These are phyloP conservation scores for Chenopodium suecicum DNA, from an alignment of 148 eudicot species.

Conservation along the genomic window DNA sequence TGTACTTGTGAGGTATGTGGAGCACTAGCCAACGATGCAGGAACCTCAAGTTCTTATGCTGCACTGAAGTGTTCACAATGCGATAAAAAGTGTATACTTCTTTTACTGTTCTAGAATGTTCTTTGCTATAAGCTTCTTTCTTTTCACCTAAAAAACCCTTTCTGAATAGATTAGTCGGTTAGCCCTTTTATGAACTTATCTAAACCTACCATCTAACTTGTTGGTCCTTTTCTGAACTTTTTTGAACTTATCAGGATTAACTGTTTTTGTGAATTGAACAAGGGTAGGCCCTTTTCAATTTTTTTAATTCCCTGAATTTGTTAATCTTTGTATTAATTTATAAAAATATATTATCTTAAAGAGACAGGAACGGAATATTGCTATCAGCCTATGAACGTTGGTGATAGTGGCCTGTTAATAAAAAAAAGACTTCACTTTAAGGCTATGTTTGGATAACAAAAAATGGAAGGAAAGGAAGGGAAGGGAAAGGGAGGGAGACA, in stretches of 20 bases:
- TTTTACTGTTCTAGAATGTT: constrained; percentile 20
- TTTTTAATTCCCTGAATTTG: not conserved
- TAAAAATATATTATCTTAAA: not conserved
- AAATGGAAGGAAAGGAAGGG: no score
- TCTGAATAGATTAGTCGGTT: not conserved
- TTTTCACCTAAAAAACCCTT: not conserved
- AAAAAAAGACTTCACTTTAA: no score
- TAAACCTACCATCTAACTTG: no score
- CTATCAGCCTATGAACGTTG: not conserved
- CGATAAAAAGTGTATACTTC: constrained; percentile 67
- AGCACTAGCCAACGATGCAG: constrained; percentile 51
- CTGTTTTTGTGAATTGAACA: not conserved
- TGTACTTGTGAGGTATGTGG: constrained; percentile 83
- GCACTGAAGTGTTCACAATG: constrained; percentile 75
- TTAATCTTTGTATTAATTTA: not conserved
- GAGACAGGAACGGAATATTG: not conserved
- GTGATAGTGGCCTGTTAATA: not conserved
- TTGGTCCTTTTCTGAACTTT: not conserved
- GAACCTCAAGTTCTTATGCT: constrained; percentile 32
- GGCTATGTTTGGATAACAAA: no score
- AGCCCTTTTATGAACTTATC: no score
- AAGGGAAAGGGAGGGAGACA: no score
- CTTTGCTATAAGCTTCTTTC: not conserved
- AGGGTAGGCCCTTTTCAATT: not conserved
- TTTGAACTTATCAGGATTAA: not conserved